These are phyloP conservation scores for Eimeria acervulina DNA, from an alignment of 169 alveolate genomes.

Conservation along the genomic window DNA sequence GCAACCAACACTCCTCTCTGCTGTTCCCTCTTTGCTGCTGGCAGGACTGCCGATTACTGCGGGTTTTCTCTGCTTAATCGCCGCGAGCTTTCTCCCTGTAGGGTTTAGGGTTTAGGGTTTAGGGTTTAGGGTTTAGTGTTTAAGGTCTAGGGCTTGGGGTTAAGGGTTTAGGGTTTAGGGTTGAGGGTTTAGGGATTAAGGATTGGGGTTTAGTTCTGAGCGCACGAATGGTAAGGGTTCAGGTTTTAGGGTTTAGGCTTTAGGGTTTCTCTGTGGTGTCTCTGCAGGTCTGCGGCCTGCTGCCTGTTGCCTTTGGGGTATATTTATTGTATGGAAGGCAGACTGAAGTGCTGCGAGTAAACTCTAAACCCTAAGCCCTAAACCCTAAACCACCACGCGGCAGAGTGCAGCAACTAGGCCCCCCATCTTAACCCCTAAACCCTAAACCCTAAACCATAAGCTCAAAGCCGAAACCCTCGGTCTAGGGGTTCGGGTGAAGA, in stretches of 20 bases:
- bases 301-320: constrained; percentile 27
- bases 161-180: neutral
- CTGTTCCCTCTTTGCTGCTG: constrained; percentile 39
- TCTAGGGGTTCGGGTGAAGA: constrained; percentile 24
- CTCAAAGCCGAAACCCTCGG: neutral
- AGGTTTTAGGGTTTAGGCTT: constrained; percentile 21
- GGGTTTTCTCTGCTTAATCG: constrained; percentile 13
- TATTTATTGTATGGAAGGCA: neutral
- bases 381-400: constrained; percentile 43
- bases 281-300: constrained; percentile 80
- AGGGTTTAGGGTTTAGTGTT: constrained; percentile 45
- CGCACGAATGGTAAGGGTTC: constrained; percentile 88
- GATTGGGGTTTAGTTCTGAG: neutral
- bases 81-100: constrained; percentile 52
- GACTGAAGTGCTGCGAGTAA: constrained; percentile 93
- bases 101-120: constrained; percentile 49
- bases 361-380: constrained; percentile 52
- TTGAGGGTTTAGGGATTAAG: constrained; percentile 33
- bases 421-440: constrained; percentile 55
- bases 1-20: constrained; percentile 37
- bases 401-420: constrained; percentile 94
- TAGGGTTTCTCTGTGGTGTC: constrained; percentile 96
- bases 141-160: neutral
- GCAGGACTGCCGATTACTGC: constrained; percentile 1
- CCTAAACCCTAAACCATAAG: constrained; percentile 11